Evolutionary conservation across 2,329 filamentous ascomycete species (phyloP).

Genomic region (Lojkania enalia): DNA sequence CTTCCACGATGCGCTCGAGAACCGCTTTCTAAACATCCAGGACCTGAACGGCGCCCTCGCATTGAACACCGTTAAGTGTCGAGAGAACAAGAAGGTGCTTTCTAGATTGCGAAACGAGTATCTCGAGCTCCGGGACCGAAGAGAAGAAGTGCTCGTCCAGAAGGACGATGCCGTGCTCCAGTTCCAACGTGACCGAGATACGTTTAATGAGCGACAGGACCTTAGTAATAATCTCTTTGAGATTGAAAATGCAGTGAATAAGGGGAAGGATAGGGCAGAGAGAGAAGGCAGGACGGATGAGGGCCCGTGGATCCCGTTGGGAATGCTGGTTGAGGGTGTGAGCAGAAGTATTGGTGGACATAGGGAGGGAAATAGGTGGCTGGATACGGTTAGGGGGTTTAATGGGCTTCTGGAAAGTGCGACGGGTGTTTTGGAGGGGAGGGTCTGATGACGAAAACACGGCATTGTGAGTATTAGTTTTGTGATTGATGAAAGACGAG

Average conservation of each 20-base stretch:
- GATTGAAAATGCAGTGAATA: constrained; percentile 42
- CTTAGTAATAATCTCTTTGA: constrained; percentile 39
- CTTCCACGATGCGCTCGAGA: constrained; percentile 53
- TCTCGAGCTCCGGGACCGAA: constrained; percentile 51
- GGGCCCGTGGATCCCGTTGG: constrained; percentile 36
- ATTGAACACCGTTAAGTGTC: constrained; percentile 50
- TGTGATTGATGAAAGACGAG: no score
- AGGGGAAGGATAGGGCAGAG: constrained; percentile 36
- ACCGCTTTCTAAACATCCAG: constrained; percentile 55
- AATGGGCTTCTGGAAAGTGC: constrained; percentile 40
- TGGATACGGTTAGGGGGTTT: constrained; percentile 35
- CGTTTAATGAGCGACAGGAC: constrained; percentile 27
- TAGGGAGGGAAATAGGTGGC: constrained; percentile 33
- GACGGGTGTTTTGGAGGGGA: constrained; percentile 42
- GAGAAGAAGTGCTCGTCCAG: constrained; percentile 54
- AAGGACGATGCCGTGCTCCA: constrained; percentile 52
- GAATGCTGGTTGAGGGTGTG: constrained; percentile 36
- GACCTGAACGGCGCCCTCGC: constrained; percentile 57
- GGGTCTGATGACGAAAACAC: constrained; percentile 27
- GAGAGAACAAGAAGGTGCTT: constrained; percentile 50
- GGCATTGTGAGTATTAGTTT: no score
- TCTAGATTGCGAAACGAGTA: constrained; percentile 51
- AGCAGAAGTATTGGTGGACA: constrained; percentile 32
- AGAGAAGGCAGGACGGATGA: constrained; percentile 36
- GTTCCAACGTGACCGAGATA: constrained; percentile 31